Conservation (phyloP, 768 basidiomycete genomes). For the Panaeolus papilionaceus region DNA sequence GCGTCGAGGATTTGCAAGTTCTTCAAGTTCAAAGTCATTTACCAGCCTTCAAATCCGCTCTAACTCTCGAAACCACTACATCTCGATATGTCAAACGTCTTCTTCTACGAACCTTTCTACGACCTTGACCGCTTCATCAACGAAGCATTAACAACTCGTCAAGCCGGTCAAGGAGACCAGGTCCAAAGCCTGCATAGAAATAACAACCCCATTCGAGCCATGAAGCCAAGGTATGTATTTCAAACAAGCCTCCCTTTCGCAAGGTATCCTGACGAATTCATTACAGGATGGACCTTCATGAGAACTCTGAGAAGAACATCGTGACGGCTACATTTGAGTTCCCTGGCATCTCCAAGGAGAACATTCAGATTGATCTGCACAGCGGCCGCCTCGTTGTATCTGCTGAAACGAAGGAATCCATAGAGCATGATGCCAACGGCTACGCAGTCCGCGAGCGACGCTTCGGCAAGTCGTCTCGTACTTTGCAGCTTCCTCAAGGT, state of each 20-base stretch:
- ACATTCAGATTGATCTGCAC: conserved; percentile 55
- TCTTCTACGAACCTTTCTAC: conserved; percentile 43
- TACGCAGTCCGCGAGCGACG: conserved; percentile 53
- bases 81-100: conserved; percentile 17
- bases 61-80: not conserved
- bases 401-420: conserved; percentile 45
- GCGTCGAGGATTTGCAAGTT: not conserved
- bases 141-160: conserved; percentile 26
- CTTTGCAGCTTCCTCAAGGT: conserved; percentile 53
- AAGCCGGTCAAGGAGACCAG: conserved; percentile 17
- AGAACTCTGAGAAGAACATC: conserved; percentile 47
- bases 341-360: conserved; percentile 55
- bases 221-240: conserved; percentile 40
- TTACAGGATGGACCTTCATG: conserved; percentile 59
- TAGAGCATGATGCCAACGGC: conserved; percentile 39
- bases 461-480: conserved; percentile 48
- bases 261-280: not conserved
- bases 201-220: conserved; percentile 24
- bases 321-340: conserved; percentile 65
- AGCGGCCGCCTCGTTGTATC: conserved; percentile 54
- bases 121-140: conserved; percentile 50
- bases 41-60: not conserved
- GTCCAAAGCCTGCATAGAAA: conserved; percentile 15
- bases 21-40: not conserved
- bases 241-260: not conserved